Percentiles rank a stretch among this genome's conserved stretches.
phyloP scores from a whole-genome alignment of 2,329 filamentous ascomycete species.

The Chaetomium olivaceum region DNA sequence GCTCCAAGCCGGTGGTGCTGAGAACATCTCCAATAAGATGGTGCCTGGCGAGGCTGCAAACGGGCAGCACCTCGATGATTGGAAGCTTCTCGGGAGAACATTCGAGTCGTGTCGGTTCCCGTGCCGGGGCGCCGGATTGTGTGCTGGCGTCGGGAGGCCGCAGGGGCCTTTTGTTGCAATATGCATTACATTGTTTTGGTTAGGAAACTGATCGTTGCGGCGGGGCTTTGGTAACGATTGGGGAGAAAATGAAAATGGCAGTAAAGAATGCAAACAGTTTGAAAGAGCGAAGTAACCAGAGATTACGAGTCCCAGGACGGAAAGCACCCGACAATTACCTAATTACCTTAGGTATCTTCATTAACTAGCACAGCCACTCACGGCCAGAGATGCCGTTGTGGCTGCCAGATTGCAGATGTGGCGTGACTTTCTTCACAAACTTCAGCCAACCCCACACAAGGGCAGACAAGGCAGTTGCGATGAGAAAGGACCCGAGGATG shows the following conservation, averaged over 20 bases:
- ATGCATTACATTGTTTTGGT: conserved; percentile 5
- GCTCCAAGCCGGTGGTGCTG: conserved; percentile 21
- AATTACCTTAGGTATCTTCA: no score
- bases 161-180: background rate
- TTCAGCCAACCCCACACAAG: background rate
- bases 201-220: background rate
- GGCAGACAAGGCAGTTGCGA: background rate
- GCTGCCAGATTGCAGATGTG: background rate
- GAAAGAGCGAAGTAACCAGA: background rate
- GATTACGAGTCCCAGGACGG: background rate
- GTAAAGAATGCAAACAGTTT: background rate
- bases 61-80: conserved; percentile 26
- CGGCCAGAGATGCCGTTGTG: background rate
- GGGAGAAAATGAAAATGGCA: background rate
- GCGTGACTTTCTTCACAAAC: background rate
- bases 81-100: conserved; percentile 21
- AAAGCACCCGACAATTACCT: background rate
- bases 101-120: conserved; percentile 21
- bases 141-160: conserved; percentile 3
- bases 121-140: conserved; percentile 5
- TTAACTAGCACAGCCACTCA: background rate
- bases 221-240: background rate
- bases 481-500: background rate
- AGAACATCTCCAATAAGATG: conserved; percentile 24
- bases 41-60: conserved; percentile 28